phyloP scores from a whole-genome alignment of 176 grass and related monocot genomes.

The Chloris gayana region DNA sequence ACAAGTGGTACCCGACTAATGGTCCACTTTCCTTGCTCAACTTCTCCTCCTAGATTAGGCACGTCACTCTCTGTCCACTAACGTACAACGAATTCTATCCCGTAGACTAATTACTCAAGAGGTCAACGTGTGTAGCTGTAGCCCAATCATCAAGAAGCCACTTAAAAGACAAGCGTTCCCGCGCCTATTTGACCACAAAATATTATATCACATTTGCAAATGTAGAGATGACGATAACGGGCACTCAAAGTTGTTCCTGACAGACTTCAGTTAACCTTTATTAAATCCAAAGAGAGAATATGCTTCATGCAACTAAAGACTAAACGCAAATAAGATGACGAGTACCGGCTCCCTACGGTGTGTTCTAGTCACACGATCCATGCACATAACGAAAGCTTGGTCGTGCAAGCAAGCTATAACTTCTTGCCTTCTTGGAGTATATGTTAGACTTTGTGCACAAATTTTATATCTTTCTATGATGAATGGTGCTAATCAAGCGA shows the following conservation, averaged over 20 bases:
- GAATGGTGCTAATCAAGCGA: conserved; percentile 1
- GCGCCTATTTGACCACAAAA: too few relatives aligned
- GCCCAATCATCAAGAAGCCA: background rate
- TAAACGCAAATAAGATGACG: background rate
- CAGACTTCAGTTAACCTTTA: too few relatives aligned
- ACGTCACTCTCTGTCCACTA: background rate
- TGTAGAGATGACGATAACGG: too few relatives aligned
- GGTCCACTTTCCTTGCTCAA: background rate
- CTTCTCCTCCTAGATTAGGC: background rate
- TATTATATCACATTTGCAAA: too few relatives aligned
- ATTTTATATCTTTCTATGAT: background rate
- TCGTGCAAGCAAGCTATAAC: conserved; percentile 19
- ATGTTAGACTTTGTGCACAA: background rate
- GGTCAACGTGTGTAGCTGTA: background rate
- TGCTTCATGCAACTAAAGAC: background rate
- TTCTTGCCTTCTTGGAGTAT: conserved; percentile 3
- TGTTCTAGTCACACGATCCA: background rate
- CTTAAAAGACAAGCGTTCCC: too few relatives aligned
- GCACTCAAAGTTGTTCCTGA: too few relatives aligned
- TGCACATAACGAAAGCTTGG: background rate
- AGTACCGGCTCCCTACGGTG: background rate
- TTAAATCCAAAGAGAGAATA: background rate
- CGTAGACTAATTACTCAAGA: background rate
- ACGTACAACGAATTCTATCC: background rate
- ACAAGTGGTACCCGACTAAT: background rate